Evolutionary conservation across 2,329 filamentous ascomycete species (phyloP).

Genomic region (Talaromyces pinophilus): DNA sequence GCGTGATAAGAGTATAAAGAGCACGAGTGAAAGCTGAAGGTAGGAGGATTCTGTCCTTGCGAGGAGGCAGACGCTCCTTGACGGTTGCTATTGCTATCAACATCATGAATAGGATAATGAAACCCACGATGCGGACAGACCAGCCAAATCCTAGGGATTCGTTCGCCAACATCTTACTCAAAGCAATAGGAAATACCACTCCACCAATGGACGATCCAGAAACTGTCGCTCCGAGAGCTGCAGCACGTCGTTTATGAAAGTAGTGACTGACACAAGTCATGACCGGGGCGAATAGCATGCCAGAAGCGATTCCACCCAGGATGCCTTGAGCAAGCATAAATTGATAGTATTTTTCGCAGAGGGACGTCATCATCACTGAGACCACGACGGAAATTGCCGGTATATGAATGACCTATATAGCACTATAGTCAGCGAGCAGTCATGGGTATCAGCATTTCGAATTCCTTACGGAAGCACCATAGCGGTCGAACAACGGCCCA

Average conservation of each 20-base stretch:
- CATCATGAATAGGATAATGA: slow-evolving; percentile 56
- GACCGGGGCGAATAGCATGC: slow-evolving; percentile 36
- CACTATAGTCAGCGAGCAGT: slow-evolving; percentile 47
- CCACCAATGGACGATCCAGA: slow-evolving; percentile 55
- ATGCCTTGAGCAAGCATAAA: slow-evolving; percentile 51
- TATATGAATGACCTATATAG: slow-evolving; percentile 39
- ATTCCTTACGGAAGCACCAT: slow-evolving; percentile 42
- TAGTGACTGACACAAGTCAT: slow-evolving; percentile 34
- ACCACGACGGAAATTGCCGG: slow-evolving; percentile 23
- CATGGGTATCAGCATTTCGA: slow-evolving; percentile 33
- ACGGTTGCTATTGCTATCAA: slow-evolving; percentile 43
- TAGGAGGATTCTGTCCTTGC: slow-evolving; percentile 32
- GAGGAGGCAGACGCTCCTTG: slow-evolving; percentile 46
- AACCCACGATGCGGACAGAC: slow-evolving; percentile 64
- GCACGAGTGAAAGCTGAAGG: slow-evolving; percentile 28
- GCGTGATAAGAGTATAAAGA: slow-evolving; percentile 27
- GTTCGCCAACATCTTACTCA: slow-evolving; percentile 43
- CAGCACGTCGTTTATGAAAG: slow-evolving; percentile 33
- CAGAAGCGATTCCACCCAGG: slow-evolving; percentile 50
- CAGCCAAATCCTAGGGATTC: slow-evolving; percentile 56
- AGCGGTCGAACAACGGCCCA: slow-evolving; percentile 57
- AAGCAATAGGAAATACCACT: slow-evolving; percentile 57
- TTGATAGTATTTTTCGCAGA: slow-evolving; percentile 49
- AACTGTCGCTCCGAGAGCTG: slow-evolving; percentile 34
- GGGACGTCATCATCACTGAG: slow-evolving; percentile 50